These are phyloP conservation scores for Tympanopsis confertula DNA, from an alignment of 2,329 filamentous ascomycete species.

Conservation along the genomic window DNA sequence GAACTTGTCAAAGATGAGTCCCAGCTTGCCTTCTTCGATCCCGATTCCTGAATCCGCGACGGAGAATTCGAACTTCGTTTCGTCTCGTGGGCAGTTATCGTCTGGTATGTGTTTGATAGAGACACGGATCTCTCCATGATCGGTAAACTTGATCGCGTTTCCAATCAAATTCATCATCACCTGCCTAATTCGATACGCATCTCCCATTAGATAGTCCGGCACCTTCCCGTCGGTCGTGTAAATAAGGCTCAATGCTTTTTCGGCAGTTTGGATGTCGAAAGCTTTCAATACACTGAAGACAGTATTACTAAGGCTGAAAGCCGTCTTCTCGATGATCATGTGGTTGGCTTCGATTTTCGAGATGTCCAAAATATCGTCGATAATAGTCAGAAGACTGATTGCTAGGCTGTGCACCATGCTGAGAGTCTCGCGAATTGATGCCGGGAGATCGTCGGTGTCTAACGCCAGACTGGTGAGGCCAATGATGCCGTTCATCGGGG, in stretches of 20 bases:
- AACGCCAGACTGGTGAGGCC: conserved; percentile 95
- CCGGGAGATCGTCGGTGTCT: conserved; percentile 75
- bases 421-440: conserved; percentile 93
- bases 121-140: conserved; percentile 88
- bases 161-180: conserved; percentile 95
- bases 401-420: conserved; percentile 96
- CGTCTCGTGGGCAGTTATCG: conserved; percentile 55
- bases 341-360: conserved; percentile 86
- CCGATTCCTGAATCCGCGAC: conserved; percentile 95
- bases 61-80: conserved; percentile 90
- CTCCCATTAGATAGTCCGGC: conserved; percentile 87
- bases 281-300: conserved; percentile 99
- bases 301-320: conserved; percentile 83
- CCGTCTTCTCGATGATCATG: conserved; percentile 97
- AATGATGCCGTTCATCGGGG: conserved; percentile 94
- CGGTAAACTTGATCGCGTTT: conserved; percentile 98
- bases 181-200: conserved; percentile 90
- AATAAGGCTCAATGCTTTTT: conserved; percentile 83
- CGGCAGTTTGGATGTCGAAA: conserved; percentile 90
- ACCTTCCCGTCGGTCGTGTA: conserved; percentile 90
- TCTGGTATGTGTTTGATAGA: conserved; percentile 34
- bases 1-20: conserved; percentile 97
- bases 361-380: conserved; percentile 69
- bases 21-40: conserved; percentile 87
- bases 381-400: conserved; percentile 91